Conservation (phyloP, 257 asterid genomes). For the Fraxinus excelsior region DNA sequence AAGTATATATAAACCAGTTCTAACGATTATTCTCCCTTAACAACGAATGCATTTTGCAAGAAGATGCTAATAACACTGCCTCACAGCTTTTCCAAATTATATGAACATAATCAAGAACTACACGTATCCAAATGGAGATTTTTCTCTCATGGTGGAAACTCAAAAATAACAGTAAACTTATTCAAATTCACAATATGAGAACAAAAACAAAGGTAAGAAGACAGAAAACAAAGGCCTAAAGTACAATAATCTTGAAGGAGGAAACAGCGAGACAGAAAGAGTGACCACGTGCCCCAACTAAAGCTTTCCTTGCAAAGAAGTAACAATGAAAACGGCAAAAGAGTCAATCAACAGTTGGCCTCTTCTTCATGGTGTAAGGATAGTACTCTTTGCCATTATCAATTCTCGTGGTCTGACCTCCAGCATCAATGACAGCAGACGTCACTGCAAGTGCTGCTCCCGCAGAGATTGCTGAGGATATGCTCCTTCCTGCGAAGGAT, state of each 20-base stretch:
- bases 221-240: constrained; percentile 26
- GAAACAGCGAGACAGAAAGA: too few species aligned
- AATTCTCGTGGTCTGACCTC: constrained; percentile 73
- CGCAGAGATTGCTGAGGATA: constrained; percentile 69
- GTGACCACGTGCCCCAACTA: neutral
- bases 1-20: neutral
- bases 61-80: neutral
- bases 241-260: constrained; percentile 16
- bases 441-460: constrained; percentile 85
- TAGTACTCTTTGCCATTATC: constrained; percentile 81
- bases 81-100: neutral
- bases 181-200: constrained; percentile 25
- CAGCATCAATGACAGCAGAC: constrained; percentile 62
- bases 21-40: neutral
- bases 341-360: constrained; percentile 38
- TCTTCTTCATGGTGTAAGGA: constrained; percentile 76
- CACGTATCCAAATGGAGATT: constrained; percentile 15
- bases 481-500: constrained; percentile 73
- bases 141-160: constrained; percentile 12
- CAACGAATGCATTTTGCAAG: neutral
- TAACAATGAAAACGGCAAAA: too few species aligned
- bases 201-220: constrained; percentile 21
- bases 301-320: constrained; percentile 24
- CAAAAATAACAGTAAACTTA: constrained; percentile 20
- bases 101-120: constrained; percentile 6